Percentiles rank a stretch among this genome's conserved stretches.
These are phyloP conservation scores for Agaricus sinodeliciosus DNA, from an alignment of 768 basidiomycete genomes.

Conservation along the genomic window DNA sequence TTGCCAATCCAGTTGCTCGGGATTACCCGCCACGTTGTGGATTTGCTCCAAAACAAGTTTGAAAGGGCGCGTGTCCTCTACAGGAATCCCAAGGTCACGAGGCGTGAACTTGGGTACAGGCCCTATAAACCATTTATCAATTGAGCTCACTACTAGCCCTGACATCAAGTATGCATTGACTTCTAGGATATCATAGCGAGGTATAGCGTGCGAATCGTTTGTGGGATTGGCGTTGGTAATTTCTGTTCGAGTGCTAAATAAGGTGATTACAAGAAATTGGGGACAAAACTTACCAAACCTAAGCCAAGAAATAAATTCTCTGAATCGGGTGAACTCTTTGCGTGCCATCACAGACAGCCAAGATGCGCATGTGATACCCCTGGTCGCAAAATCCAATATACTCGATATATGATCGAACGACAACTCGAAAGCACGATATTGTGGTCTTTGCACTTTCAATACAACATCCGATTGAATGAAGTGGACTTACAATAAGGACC, in stretches of 20 bases:
- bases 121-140: conserved; percentile 80
- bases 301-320: conserved; percentile 74
- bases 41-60: conserved; percentile 40
- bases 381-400: conserved; percentile 47
- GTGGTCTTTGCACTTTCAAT: conserved; percentile 9
- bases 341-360: conserved; percentile 67
- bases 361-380: conserved; percentile 54
- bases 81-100: conserved; percentile 41
- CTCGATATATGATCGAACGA: conserved; percentile 38
- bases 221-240: conserved; percentile 44
- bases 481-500: conserved; percentile 57
- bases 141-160: conserved; percentile 58
- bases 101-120: conserved; percentile 46
- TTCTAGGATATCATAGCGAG: conserved; percentile 70
- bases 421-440: conserved; percentile 58
- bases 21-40: conserved; percentile 39
- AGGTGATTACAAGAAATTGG: neutral
- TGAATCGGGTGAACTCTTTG: conserved; percentile 65
- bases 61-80: conserved; percentile 26
- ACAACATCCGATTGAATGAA: neutral
- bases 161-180: conserved; percentile 75
- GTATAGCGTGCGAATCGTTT: conserved; percentile 39
- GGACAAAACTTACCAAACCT: conserved; percentile 49
- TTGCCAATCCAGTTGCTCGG: conserved; percentile 42
- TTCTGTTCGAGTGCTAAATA: conserved; percentile 24